These are phyloP conservation scores for Entomortierella beljakovae DNA, from an alignment of 192 early-diverging fungal species.

Conservation along the genomic window DNA sequence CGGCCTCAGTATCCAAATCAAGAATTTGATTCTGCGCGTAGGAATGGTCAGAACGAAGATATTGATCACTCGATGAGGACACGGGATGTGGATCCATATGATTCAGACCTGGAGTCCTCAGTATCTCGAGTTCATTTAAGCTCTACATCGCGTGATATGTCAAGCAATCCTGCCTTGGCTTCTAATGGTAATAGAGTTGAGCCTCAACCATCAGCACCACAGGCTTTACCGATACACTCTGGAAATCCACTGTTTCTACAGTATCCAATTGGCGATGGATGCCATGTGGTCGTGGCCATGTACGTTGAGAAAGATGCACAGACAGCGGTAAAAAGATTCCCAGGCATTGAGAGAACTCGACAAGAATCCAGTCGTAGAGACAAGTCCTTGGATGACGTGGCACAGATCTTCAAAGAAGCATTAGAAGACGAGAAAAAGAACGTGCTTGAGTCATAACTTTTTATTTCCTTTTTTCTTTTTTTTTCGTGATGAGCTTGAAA, in stretches of 20 bases:
- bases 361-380: slow-evolving; percentile 3
- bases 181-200: no score
- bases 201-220: neutral
- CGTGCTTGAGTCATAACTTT: neutral
- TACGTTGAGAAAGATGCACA: slow-evolving; percentile 31
- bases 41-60: no score
- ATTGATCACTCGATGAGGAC: no score
- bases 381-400: slow-evolving; percentile 21
- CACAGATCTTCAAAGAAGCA: slow-evolving; percentile 12
- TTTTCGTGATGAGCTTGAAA: no score
- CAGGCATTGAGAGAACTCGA: slow-evolving; percentile 4
- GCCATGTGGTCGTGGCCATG: slow-evolving; percentile 23
- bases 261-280: slow-evolving; percentile 40
- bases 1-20: no score
- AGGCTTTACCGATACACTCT: no score
- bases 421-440: slow-evolving; percentile 21
- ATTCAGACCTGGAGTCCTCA: no score
- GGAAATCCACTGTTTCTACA: slow-evolving; percentile 28
- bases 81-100: no score
- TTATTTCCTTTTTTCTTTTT: neutral
- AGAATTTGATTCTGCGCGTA: no score
- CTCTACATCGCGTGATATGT: no score
- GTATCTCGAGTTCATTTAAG: no score
- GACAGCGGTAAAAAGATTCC: slow-evolving; percentile 6
- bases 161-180: no score